These are phyloP conservation scores for Microthlaspi erraticum DNA, from an alignment of 345 rosid genomes.

Conservation along the genomic window DNA sequence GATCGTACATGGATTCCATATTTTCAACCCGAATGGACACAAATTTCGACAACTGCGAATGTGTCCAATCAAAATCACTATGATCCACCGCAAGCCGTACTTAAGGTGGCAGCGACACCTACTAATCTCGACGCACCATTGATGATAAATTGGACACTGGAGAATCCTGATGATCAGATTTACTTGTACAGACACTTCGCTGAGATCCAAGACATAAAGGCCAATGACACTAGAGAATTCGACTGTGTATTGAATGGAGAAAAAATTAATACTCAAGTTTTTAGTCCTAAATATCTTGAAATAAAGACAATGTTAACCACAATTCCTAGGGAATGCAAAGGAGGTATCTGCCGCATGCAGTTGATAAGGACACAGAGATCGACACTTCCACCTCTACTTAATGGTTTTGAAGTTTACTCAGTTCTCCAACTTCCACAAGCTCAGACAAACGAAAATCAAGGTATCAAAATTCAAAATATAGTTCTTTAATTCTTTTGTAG, in stretches of 20 bases:
- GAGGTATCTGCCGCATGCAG: conserved; percentile 26
- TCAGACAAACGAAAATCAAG: conserved; percentile 28
- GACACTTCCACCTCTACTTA: conserved; percentile 39
- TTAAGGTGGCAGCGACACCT: conserved; percentile 47
- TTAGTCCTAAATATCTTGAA: conserved; percentile 31
- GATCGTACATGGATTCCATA: conserved; percentile 45
- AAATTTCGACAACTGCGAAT: conserved; percentile 18
- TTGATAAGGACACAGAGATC: conserved; percentile 26
- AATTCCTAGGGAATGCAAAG: conserved; percentile 9
- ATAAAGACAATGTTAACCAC: conserved; percentile 14
- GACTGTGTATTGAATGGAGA: conserved; percentile 33
- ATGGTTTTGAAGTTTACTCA: conserved; percentile 34
- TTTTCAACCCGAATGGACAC: conserved; percentile 27
- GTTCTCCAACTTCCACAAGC: conserved; percentile 22
- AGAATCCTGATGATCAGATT: conserved; percentile 33
- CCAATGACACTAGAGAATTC: conserved; percentile 41
- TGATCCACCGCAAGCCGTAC: conserved; percentile 40
- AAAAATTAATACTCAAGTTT: background rate
- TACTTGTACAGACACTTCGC: conserved; percentile 29
- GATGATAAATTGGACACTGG: conserved; percentile 12
- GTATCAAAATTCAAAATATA: conserved; percentile 1
- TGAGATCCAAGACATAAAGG: conserved; percentile 26
- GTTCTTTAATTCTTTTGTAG: background rate
- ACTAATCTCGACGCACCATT: conserved; percentile 18
- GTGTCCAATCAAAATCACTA: conserved; percentile 27